Evolutionary conservation across 495 filamentous ascomycete species (phyloP).

Genomic region (Aspergillus bertholletiae): DNA sequence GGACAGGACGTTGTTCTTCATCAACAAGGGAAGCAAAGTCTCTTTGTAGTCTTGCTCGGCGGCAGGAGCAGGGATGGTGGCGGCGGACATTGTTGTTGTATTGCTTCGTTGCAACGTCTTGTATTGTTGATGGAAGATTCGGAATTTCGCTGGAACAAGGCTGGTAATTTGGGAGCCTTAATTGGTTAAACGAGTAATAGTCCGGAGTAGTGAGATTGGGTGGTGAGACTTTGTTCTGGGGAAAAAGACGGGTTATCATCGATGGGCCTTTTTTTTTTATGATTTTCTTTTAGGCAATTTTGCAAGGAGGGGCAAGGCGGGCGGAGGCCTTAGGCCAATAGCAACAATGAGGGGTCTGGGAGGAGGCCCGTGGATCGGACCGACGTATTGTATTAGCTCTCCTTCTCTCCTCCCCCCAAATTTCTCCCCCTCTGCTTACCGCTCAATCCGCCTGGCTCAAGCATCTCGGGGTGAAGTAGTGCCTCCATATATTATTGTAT

Average conservation of each 20-base stretch:
- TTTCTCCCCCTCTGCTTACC: not conserved
- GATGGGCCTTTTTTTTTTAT: not conserved
- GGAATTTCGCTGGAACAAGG: not conserved
- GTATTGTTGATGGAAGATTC: too few species aligned
- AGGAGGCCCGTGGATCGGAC: not conserved
- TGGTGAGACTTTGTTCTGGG: too few species aligned
- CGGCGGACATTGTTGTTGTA: conserved; percentile 3
- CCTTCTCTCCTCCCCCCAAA: not conserved
- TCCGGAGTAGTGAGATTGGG: not conserved
- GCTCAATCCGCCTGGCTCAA: not conserved
- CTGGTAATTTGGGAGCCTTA: not conserved
- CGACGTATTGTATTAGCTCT: not conserved
- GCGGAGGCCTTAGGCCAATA: not conserved
- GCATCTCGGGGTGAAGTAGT: not conserved
- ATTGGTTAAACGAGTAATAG: not conserved
- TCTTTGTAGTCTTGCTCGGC: conserved; percentile 53
- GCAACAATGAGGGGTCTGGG: not conserved
- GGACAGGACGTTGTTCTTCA: conserved; percentile 70
- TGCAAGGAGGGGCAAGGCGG: not conserved
- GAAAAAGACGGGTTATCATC: not conserved
- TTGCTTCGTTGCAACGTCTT: not conserved
- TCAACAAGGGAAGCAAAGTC: conserved; percentile 67
- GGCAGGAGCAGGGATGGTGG: conserved; percentile 23
- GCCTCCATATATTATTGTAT: not conserved
- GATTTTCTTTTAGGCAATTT: not conserved